A percentile compares a stretch with the other conserved stretches of the same genome.
These are phyloP conservation scores for Blastobotrys proliferans DNA, from an alignment of 1,139 yeast genomes.

Conservation along the genomic window DNA sequence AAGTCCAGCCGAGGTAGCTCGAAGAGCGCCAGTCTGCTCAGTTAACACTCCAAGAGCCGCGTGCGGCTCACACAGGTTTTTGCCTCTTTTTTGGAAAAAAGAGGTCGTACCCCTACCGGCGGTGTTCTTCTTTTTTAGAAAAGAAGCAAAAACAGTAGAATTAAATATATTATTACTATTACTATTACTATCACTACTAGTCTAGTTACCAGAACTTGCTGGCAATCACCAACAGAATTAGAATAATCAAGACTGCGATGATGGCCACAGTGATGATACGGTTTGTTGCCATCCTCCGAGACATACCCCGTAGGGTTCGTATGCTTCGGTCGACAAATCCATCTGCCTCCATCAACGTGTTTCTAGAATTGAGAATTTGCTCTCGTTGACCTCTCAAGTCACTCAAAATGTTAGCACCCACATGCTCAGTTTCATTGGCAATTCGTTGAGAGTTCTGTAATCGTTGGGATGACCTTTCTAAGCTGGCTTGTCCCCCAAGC, in stretches of 20 bases:
- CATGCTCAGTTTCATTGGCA: constrained; percentile 86
- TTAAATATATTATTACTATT: too few species aligned
- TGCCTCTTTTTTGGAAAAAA: too few species aligned
- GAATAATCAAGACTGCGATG: constrained; percentile 77
- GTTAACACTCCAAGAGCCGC: too few species aligned
- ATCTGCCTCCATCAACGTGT: constrained; percentile 84
- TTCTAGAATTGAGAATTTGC: constrained; percentile 79
- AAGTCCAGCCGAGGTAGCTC: too few species aligned
- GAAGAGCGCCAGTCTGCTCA: too few species aligned
- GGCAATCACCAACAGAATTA: constrained; percentile 80
- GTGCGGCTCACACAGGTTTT: too few species aligned
- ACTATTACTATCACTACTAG: too few species aligned
- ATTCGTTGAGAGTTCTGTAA: constrained; percentile 83
- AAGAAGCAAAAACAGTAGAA: too few species aligned
- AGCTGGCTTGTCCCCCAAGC: constrained; percentile 69
- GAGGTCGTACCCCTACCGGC: too few species aligned
- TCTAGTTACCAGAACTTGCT: constrained; percentile 73
- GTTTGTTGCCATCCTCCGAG: constrained; percentile 91
- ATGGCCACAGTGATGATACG: constrained; percentile 92
- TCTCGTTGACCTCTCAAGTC: constrained; percentile 92
- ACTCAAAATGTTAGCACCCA: constrained; percentile 87
- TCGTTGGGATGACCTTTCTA: constrained; percentile 80
- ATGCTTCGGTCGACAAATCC: constrained; percentile 87
- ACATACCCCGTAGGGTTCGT: constrained; percentile 84
- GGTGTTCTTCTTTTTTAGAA: too few species aligned